These are phyloP conservation scores for Trametes cubensis DNA, from an alignment of 768 basidiomycete species.

Conservation along the genomic window DNA sequence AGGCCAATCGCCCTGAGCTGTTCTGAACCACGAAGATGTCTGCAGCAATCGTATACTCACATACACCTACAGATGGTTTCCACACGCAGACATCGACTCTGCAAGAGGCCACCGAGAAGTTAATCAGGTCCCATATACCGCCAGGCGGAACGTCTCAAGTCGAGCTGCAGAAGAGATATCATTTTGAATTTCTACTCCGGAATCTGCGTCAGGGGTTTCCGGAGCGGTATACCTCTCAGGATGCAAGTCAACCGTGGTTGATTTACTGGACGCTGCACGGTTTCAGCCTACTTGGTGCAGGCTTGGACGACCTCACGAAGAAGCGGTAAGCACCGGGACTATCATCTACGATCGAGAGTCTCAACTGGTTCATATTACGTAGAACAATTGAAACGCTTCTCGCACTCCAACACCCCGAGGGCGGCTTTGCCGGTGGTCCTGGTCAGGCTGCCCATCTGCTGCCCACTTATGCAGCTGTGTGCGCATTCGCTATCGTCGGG, in stretches of 20 bases:
- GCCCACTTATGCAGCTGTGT: slow-evolving; percentile 88
- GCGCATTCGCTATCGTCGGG: slow-evolving; percentile 81
- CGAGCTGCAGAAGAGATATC: slow-evolving; percentile 59
- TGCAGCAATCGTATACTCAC: slow-evolving; percentile 7
- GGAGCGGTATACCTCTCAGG: slow-evolving; percentile 75
- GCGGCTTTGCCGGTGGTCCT: slow-evolving; percentile 92
- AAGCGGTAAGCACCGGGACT: slow-evolving; percentile 56
- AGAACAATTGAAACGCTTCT: slow-evolving; percentile 84
- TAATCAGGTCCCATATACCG: slow-evolving; percentile 60
- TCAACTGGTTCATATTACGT: slow-evolving; percentile 1
- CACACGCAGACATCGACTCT: slow-evolving; percentile 62
- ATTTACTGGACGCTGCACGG: slow-evolving; percentile 91
- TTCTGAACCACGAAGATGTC: background rate
- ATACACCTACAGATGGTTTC: slow-evolving; percentile 58
- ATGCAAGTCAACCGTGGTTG: slow-evolving; percentile 95
- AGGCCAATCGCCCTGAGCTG: background rate
- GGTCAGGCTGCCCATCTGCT: slow-evolving; percentile 87
- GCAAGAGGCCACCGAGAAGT: slow-evolving; percentile 68
- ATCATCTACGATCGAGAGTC: background rate
- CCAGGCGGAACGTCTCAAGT: slow-evolving; percentile 25
- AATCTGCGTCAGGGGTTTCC: slow-evolving; percentile 83
- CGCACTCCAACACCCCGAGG: slow-evolving; percentile 79
- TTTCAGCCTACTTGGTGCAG: slow-evolving; percentile 78
- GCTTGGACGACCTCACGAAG: slow-evolving; percentile 74
- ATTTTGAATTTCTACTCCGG: slow-evolving; percentile 75